phyloP scores from a whole-genome alignment of 345 rosid species.

The Atalantia buxifolia region DNA sequence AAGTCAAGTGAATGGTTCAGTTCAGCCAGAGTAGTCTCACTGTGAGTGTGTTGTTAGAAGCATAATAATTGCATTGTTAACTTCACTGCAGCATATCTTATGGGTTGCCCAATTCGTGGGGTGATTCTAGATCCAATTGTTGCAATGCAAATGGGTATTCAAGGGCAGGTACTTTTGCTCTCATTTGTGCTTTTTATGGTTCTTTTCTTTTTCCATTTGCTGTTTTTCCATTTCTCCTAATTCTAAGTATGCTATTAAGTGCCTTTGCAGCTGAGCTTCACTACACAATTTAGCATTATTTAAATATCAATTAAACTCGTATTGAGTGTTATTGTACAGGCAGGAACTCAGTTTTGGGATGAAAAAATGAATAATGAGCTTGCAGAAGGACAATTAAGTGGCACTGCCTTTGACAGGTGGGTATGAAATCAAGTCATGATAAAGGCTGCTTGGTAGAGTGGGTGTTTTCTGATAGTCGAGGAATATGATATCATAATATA shows the following conservation, averaged over 20 bases:
- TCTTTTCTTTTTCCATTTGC: neutral
- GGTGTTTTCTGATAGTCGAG: neutral
- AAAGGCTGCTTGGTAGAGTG: neutral
- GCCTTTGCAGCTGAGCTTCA: neutral
- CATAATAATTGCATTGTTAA: constrained; percentile 8
- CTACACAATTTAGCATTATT: neutral
- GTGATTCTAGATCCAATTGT: constrained; percentile 87
- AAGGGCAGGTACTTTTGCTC: constrained; percentile 68
- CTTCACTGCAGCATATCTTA: constrained; percentile 67
- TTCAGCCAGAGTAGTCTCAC: neutral
- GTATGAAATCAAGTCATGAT: constrained; percentile 3
- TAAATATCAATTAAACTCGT: neutral
- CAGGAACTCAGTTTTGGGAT: constrained; percentile 99
- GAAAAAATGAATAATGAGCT: constrained; percentile 80
- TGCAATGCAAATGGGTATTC: constrained; percentile 91
- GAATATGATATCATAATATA: neutral
- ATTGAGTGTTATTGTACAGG: constrained; percentile 38
- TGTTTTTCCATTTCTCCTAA: neutral
- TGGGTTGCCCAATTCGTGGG: constrained; percentile 97
- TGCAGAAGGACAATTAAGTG: constrained; percentile 74
- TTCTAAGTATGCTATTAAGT: neutral
- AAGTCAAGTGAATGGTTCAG: neutral
- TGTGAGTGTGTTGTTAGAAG: neutral
- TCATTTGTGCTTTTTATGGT: constrained; percentile 1
- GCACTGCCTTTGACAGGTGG: constrained; percentile 81